Base-by-base conservation (phyloP, 2,329 filamentous ascomycete species). In the Calonectria leucothoes region DNA sequence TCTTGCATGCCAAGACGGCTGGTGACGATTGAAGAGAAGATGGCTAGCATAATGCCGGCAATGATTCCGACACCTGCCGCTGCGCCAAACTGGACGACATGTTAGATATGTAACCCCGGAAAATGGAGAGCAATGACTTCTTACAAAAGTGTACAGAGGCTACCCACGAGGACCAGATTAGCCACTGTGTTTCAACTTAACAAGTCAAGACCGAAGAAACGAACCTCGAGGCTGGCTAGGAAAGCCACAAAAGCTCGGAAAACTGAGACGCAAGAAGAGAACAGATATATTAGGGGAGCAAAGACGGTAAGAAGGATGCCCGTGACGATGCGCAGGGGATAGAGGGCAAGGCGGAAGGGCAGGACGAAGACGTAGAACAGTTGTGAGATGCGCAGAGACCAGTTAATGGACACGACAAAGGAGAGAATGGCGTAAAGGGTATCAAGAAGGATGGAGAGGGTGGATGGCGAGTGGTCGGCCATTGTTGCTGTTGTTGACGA, bases 31-130 rank as follows among this genome's bases (percentile, higher is more conserved):
- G 85, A 86, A 71, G 91, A 93, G 23, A 88, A 86, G 67, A 91
- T 84, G 79, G 91, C 89, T 52, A 95, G 83, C 23, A 90, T 76
- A 65, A 92, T 82, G 66, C 94, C 94, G 33, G 92, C 86, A 14
- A 91, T 65, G 66, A 92, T 84, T n/a, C 94, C 94, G 66, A 95
- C 87, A 23, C 94, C 83, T 37, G 90, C 88, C 10, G 94, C 94
- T 29, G 92, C 89, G 63, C 91, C 92, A 59, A 95, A 87, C 86
- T 88, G 69, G 5, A 33, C 52, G 11, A 52, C 5, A 10, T 49
- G 20, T 70, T 52, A 66, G 6, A 42, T n/a, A 23, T 73, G 65
- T 74, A 31, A 37, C 61, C 55, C 59, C 27, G 1, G 3, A 25
- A 23, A 4, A 52, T 57, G 66, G 12, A 69, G 61, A 81, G 78